These are phyloP conservation scores for Lentinus brumalis DNA, from an alignment of 768 basidiomycete species.

Conservation along the genomic window DNA sequence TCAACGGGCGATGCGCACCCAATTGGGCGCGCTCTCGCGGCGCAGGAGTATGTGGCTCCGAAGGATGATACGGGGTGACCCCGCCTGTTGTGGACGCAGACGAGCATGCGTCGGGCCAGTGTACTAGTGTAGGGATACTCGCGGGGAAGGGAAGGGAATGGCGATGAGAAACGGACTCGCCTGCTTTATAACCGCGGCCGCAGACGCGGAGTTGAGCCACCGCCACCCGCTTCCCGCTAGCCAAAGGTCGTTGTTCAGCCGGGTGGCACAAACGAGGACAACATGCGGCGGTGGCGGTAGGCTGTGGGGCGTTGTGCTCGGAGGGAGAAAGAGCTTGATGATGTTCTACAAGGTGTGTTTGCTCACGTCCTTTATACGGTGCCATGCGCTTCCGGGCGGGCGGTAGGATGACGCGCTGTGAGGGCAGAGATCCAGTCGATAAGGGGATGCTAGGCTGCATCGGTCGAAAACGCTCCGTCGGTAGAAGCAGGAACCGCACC, in stretches of 20 bases:
- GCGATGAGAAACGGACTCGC: background rate
- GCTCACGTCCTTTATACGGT: background rate
- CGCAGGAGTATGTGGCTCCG: constrained; percentile 26
- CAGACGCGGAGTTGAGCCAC: too few relatives aligned
- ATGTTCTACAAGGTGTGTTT: background rate
- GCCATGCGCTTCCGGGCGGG: background rate
- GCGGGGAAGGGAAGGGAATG: background rate
- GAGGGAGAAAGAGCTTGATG: too few relatives aligned
- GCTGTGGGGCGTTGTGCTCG: too few relatives aligned
- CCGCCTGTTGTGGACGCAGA: constrained; percentile 6
- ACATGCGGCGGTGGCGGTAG: too few relatives aligned
- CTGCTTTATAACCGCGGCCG: too few relatives aligned
- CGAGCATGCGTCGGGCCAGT: background rate
- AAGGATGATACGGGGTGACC: constrained; percentile 21
- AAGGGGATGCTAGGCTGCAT: background rate
- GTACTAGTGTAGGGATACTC: background rate
- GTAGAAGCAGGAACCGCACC: background rate
- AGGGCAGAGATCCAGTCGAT: background rate
- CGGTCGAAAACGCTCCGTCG: background rate
- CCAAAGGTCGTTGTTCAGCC: too few relatives aligned
- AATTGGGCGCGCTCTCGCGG: constrained; percentile 17
- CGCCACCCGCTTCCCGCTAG: too few relatives aligned
- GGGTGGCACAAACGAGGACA: too few relatives aligned
- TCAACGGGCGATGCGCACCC: constrained; percentile 20
- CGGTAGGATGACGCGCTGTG: background rate